Conservation (phyloP, 257 asterid genomes). For the Gentiana straminea region DNA sequence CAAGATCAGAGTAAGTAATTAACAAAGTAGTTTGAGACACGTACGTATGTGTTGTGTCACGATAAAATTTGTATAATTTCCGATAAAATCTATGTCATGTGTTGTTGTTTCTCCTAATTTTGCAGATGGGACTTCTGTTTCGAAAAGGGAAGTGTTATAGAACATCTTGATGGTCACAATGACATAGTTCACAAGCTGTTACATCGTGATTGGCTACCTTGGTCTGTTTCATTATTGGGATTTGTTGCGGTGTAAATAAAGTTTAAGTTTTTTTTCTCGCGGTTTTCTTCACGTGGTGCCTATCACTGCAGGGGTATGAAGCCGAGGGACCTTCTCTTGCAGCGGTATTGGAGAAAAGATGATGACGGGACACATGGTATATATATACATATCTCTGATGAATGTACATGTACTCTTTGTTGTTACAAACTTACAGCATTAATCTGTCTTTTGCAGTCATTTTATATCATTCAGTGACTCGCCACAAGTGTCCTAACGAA, state of each 20-base stretch:
- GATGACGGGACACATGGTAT: constrained; percentile 95
- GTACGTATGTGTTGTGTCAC: too few relatives aligned
- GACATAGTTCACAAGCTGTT: constrained; percentile 85
- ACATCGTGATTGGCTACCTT: constrained; percentile 76
- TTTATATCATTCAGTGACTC: constrained; percentile 83
- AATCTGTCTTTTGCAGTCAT: constrained; percentile 51
- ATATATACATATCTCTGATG: too few relatives aligned
- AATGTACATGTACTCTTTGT: too few relatives aligned
- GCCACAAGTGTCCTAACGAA: constrained; percentile 70
- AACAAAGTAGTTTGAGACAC: too few relatives aligned
- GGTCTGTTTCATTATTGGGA: constrained; percentile 35
- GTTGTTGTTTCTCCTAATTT: background rate
- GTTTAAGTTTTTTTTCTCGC: too few relatives aligned
- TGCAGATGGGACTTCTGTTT: constrained; percentile 96
- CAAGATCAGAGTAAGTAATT: constrained; percentile 68
- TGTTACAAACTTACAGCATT: background rate
- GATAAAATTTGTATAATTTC: too few relatives aligned
- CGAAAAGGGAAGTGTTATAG: constrained; percentile 70
- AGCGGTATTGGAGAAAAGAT: constrained; percentile 98
- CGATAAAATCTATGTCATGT: too few relatives aligned
- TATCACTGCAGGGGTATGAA: constrained; percentile 76
- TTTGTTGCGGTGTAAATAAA: too few relatives aligned
- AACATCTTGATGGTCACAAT: constrained; percentile 91
- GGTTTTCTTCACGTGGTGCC: constrained; percentile 6
- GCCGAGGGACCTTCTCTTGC: constrained; percentile 72